Percentiles rank a stretch among this genome's conserved stretches.
Evolutionary conservation across 371 early-diverging fungal genomes (phyloP).

Genomic region (Mortierella sp.): DNA sequence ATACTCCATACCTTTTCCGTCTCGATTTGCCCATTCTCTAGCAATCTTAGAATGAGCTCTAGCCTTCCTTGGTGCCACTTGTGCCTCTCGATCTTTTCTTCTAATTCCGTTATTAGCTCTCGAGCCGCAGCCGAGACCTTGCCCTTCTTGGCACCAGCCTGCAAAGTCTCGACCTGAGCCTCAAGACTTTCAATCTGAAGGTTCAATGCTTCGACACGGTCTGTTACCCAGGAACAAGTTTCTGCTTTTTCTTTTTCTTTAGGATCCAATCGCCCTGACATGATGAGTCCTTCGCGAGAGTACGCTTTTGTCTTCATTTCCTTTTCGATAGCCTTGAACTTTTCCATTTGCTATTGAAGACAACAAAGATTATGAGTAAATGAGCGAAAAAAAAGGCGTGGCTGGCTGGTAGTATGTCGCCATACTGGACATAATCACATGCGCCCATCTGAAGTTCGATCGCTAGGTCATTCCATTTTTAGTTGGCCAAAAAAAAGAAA

Average conservation of each 20-base stretch:
- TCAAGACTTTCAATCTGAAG: constrained; percentile 92
- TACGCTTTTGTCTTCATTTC: constrained; percentile 99
- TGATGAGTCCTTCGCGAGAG: constrained; percentile 92
- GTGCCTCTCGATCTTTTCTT: constrained; percentile 83
- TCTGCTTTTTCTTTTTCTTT: constrained; percentile 91
- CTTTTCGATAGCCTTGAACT: constrained; percentile 96
- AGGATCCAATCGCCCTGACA: constrained; percentile 89
- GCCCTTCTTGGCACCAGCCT: constrained; percentile 75
- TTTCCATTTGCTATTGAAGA: constrained; percentile 90
- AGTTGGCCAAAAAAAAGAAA: background rate
- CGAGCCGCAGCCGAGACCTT: constrained; percentile 82
- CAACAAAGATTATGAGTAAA: background rate
- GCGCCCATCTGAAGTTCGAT: no score
- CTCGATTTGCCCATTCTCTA: constrained; percentile 92
- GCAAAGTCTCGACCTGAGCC: constrained; percentile 88
- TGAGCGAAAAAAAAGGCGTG: background rate
- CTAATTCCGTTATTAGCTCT: constrained; percentile 77
- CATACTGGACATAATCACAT: no score
- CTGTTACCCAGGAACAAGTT: constrained; percentile 81
- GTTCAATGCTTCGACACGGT: constrained; percentile 82
- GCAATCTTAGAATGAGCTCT: constrained; percentile 89
- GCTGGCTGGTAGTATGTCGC: no score
- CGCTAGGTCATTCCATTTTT: background rate
- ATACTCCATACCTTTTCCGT: constrained; percentile 86
- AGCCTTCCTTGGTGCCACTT: constrained; percentile 90